Conservation (phyloP, 768 basidiomycete species). For the Mrakia frigida region DNA sequence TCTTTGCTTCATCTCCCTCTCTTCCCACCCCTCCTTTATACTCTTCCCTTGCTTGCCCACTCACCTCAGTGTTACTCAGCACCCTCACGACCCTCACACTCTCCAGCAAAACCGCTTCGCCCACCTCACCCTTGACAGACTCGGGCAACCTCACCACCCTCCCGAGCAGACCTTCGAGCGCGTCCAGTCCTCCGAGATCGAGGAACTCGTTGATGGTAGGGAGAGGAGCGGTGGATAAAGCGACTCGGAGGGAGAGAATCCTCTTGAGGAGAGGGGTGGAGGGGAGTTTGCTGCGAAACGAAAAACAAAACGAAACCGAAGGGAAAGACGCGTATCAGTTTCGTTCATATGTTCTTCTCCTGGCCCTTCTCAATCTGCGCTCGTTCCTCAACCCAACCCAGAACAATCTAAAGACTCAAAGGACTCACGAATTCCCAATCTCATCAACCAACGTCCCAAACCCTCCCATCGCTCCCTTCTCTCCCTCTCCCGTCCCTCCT, state of each 20-base stretch:
- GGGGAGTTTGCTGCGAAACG: constrained; percentile 46
- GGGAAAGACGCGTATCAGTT: too few species aligned
- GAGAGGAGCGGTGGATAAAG: constrained; percentile 74
- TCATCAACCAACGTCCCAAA: constrained; percentile 34
- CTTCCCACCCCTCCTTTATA: too few species aligned
- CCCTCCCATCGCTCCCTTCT: not conserved
- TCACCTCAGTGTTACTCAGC: constrained; percentile 76
- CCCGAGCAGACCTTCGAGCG: constrained; percentile 56
- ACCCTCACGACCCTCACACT: constrained; percentile 72
- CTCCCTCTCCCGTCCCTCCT: constrained; percentile 44
- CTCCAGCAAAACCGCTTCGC: constrained; percentile 65
- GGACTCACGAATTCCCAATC: constrained; percentile 53
- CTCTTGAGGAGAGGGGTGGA: constrained; percentile 67
- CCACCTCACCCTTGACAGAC: constrained; percentile 56
- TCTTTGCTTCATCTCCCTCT: too few species aligned
- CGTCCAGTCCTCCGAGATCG: constrained; percentile 60
- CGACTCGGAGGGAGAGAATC: constrained; percentile 74
- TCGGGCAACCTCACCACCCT: constrained; percentile 62
- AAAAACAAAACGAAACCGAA: not conserved
- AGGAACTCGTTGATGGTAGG: constrained; percentile 75
- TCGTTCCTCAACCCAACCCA: too few species aligned
- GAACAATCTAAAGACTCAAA: constrained; percentile 59
- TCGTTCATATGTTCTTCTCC: too few species aligned
- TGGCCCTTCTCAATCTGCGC: too few species aligned
- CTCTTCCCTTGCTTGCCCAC: constrained; percentile 36